Evolutionary conservation across 2,329 filamentous ascomycete species (phyloP).

Genomic region (Ascochyta lentis): DNA sequence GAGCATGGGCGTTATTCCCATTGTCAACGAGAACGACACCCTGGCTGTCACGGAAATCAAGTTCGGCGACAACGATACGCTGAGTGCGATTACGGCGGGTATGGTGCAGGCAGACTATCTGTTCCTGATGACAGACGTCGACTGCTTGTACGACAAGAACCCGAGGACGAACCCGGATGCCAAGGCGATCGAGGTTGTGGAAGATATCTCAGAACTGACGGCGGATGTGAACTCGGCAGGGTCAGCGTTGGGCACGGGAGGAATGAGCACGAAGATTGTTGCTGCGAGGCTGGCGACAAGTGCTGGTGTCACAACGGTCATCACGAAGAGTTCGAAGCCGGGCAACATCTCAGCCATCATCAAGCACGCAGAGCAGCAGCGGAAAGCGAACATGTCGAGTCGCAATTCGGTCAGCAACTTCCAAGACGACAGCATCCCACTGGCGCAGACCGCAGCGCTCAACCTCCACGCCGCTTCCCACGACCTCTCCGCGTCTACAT

Average conservation of each 20-base stretch:
- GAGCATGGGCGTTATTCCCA: slow-evolving; percentile 94
- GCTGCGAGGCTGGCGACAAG: slow-evolving; percentile 91
- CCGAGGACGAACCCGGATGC: slow-evolving; percentile 85
- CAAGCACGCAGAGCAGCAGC: slow-evolving; percentile 73
- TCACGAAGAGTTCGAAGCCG: slow-evolving; percentile 90
- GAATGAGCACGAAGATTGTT: slow-evolving; percentile 97
- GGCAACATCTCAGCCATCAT: slow-evolving; percentile 91
- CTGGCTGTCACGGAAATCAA: slow-evolving; percentile 98
- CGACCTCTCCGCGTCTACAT: slow-evolving; percentile 30
- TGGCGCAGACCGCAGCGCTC: slow-evolving; percentile 30
- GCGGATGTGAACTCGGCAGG: slow-evolving; percentile 92
- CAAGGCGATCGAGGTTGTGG: slow-evolving; percentile 87
- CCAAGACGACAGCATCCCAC: slow-evolving; percentile 33
- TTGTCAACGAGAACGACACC: slow-evolving; percentile 99
- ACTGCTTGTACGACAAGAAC: slow-evolving; percentile 96
- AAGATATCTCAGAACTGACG: slow-evolving; percentile 81
- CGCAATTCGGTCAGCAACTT: slow-evolving; percentile 41
- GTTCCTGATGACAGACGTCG: slow-evolving; percentile 98
- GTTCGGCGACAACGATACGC: slow-evolving; percentile 97
- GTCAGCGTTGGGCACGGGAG: slow-evolving; percentile 87
- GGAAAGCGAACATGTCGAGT: slow-evolving; percentile 46
- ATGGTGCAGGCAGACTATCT: slow-evolving; percentile 98
- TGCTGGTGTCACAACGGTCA: slow-evolving; percentile 93
- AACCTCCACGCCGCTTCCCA: slow-evolving; percentile 30
- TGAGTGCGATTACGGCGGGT: slow-evolving; percentile 93